phyloP scores from a whole-genome alignment of 2,329 filamentous ascomycete species.

The Ceratocystis albifundus region DNA sequence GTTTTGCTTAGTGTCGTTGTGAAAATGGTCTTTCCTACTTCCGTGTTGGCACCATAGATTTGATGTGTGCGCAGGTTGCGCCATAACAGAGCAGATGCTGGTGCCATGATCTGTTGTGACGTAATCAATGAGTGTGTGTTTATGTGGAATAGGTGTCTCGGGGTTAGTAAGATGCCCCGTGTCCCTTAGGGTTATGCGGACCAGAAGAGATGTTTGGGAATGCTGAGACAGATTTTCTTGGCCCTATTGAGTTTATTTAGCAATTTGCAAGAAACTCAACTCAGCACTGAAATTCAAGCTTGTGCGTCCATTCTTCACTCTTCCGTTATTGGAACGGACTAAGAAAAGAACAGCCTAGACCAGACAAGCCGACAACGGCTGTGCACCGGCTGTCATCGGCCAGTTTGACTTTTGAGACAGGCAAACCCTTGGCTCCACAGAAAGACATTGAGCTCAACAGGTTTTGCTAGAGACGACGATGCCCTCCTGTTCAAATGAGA shows the following conservation, averaged over 20 bases:
- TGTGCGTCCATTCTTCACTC: background rate
- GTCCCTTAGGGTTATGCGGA: background rate
- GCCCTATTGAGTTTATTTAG: background rate
- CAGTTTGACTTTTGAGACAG: background rate
- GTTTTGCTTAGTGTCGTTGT: constrained; percentile 60
- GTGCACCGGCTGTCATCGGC: background rate
- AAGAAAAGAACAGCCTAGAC: constrained; percentile 4
- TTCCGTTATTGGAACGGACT: background rate
- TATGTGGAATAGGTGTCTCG: background rate
- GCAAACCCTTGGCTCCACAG: background rate
- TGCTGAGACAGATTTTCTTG: background rate
- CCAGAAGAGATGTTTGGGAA: background rate
- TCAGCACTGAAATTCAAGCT: background rate
- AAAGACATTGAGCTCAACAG: background rate
- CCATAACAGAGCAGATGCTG: constrained; percentile 52
- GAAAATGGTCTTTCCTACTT: constrained; percentile 74
- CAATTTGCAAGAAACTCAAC: background rate
- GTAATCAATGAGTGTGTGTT: background rate
- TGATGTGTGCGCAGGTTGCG: constrained; percentile 58
- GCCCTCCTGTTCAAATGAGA: background rate
- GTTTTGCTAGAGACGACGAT: background rate
- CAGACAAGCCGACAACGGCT: background rate
- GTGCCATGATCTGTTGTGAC: constrained; percentile 30
- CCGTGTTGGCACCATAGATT: constrained; percentile 72
- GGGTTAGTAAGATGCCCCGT: background rate